Evolutionary conservation across 495 filamentous ascomycete genomes (phyloP), one percentile per base, ranked within the genome.

Genomic region (Talaromyces borbonicus): DNA sequence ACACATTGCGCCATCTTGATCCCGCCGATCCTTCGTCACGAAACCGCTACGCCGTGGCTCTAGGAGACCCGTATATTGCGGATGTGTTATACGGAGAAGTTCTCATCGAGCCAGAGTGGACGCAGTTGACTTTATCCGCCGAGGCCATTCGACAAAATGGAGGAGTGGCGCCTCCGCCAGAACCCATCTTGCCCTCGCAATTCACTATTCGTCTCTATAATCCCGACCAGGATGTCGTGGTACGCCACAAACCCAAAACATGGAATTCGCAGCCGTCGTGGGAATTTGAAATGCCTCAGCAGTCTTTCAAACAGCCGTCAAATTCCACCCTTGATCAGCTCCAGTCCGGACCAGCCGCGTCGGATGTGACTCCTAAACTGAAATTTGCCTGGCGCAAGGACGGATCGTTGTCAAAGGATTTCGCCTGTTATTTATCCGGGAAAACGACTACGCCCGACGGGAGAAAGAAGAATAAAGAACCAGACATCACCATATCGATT

Each of bases 351-450:
- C 83, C 81, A 0, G 71, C 77, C 8, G 73, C 71, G 3, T 78
- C 82, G 26, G 82, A 81, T 33, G 63, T 80, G 35, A 84, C 86
- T 0, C 90, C 90, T 6, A 84, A 83, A 50, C 67, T 95, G 33
- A 77, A 78, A 46, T 97, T 98, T 57, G 83, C 78, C 35, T 97
- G 92, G 92, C 87, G 84, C 62, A 85, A 83, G 57, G 92, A 97
- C 55, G 83, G 90, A 40, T 86, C 85, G 47, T 67, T 98, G 25
- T 83, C 81, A 11, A 84, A 83, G 57, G 87, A 94, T 50, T 75
- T 92, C 57, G 81, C 86, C 0, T 94, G 87, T 58, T 79, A 80
- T 49, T 67, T 94, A 54, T 82, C 82, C 2, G 90, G 89, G 7
- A 87, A 80, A 48, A 83, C 78, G 0, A 75, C 83, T 0, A 58